These are phyloP conservation scores for Candida anutae DNA, from an alignment of 1,139 yeast genomes.

Conservation along the genomic window DNA sequence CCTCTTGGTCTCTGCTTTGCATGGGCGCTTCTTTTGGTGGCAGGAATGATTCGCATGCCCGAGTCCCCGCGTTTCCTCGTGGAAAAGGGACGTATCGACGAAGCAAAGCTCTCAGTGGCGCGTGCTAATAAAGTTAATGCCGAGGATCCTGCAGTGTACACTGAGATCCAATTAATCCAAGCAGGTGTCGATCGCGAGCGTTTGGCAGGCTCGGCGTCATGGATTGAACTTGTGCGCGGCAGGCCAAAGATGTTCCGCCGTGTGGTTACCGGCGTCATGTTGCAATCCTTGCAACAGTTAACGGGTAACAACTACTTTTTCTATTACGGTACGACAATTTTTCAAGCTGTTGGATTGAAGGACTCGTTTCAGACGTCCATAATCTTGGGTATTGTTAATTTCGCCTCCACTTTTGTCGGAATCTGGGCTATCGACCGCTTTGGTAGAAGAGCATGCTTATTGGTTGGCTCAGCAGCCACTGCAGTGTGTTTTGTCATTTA, in stretches of 20 bases:
- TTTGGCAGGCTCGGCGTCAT: conserved; percentile 58
- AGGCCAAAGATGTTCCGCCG: conserved; percentile 62
- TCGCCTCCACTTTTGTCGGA: conserved; percentile 64
- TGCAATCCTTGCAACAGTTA: conserved; percentile 68
- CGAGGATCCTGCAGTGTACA: conserved; percentile 50
- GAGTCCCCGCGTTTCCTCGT: conserved; percentile 19
- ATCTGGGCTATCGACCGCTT: conserved; percentile 58
- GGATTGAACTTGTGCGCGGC: conserved; percentile 60
- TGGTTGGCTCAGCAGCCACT: conserved; percentile 57
- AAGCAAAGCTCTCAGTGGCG: conserved; percentile 46
- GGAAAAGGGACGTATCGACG: conserved; percentile 16
- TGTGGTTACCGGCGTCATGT: conserved; percentile 53
- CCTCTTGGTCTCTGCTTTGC: conserved; percentile 17
- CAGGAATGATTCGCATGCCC: conserved; percentile 18
- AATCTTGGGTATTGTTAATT: conserved; percentile 71
- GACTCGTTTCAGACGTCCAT: conserved; percentile 75
- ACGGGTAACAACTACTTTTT: conserved; percentile 79
- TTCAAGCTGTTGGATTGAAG: conserved; percentile 65
- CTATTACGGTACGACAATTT: conserved; percentile 73
- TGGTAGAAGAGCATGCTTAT: conserved; percentile 63
- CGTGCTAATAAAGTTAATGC: conserved; percentile 13
- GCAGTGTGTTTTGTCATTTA: conserved; percentile 54
- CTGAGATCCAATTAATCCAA: conserved; percentile 53
- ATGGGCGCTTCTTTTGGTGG: conserved; percentile 17
- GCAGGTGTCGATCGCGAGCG: conserved; percentile 59